These are phyloP conservation scores for Arabis hirsuta DNA, from an alignment of 345 rosid genomes.

Conservation along the genomic window DNA sequence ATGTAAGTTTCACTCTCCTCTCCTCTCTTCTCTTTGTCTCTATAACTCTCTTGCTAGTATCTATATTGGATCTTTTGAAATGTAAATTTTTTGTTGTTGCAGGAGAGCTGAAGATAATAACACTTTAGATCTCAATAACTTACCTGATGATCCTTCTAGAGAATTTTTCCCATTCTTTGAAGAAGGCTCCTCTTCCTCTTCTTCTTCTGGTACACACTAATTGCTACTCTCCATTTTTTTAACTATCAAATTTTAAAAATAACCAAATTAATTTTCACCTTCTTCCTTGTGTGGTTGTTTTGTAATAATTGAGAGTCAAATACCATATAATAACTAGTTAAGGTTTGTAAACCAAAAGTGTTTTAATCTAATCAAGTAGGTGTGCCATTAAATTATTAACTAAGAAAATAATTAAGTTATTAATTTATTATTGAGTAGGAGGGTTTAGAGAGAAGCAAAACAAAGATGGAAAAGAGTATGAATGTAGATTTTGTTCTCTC, in stretches of 20 bases:
- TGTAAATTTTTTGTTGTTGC: slow-evolving; percentile 28
- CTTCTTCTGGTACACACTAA: slow-evolving; percentile 59
- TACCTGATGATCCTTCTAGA: slow-evolving; percentile 75
- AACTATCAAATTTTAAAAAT: neutral
- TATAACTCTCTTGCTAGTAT: neutral
- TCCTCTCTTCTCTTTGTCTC: neutral
- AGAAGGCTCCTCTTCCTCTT: slow-evolving; percentile 57
- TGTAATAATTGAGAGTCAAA: slow-evolving; percentile 5
- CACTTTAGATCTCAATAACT: slow-evolving; percentile 91
- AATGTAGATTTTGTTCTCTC: slow-evolving; percentile 99
- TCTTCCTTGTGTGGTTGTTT: slow-evolving; percentile 4
- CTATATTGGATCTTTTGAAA: neutral
- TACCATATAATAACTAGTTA: slow-evolving; percentile 27
- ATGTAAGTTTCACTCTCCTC: slow-evolving; percentile 68
- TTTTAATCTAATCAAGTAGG: slow-evolving; percentile 32
- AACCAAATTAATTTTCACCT: neutral
- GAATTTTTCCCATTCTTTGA: slow-evolving; percentile 61
- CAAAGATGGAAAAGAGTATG: slow-evolving; percentile 86
- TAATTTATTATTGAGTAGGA: slow-evolving; percentile 49
- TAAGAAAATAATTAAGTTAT: neutral
- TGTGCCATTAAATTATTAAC: slow-evolving; percentile 38
- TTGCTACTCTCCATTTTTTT: neutral
- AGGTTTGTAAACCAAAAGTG: slow-evolving; percentile 40
- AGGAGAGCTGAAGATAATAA: slow-evolving; percentile 71
- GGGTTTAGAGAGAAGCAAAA: slow-evolving; percentile 65